A percentile compares a stretch with the other conserved stretches of the same genome.
phyloP scores from a whole-genome alignment of 1,284 basidiomycete genomes.

The Farysia itapuensis region DNA sequence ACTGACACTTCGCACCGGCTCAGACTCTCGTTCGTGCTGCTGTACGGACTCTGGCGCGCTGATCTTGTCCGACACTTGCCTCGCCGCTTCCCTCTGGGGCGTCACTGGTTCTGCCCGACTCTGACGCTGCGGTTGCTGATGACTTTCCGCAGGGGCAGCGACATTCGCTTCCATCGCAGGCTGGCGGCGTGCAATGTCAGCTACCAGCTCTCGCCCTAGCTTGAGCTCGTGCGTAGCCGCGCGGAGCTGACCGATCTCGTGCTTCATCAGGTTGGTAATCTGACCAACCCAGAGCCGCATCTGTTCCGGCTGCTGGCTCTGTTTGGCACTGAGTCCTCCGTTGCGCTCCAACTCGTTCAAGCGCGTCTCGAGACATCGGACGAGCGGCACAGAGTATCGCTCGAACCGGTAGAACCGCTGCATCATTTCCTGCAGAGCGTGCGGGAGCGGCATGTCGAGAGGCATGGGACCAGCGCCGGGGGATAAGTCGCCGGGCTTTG shows the following conservation, averaged over 20 bases:
- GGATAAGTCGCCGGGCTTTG: conserved; percentile 5
- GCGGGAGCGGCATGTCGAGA: conserved; percentile 31
- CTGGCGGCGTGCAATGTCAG: conserved; percentile 17
- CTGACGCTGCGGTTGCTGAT: neutral
- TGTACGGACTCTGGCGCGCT: conserved; percentile 1
- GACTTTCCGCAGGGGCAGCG: too few species aligned
- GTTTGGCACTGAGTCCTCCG: conserved; percentile 33
- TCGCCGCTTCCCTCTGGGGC: too few species aligned
- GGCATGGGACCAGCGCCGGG: conserved; percentile 46
- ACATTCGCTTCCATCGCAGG: conserved; percentile 14
- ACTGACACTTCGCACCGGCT: conserved; percentile 18
- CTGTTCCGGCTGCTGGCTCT: conserved; percentile 29
- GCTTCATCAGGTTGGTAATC: conserved; percentile 56
- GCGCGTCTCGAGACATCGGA: conserved; percentile 53
- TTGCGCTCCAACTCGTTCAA: conserved; percentile 56
- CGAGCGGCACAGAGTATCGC: conserved; percentile 54
- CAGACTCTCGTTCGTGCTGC: conserved; percentile 16
- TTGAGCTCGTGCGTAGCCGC: conserved; percentile 45
- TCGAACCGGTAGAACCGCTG: conserved; percentile 58
- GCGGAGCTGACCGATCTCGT: conserved; percentile 55
- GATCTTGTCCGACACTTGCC: neutral
- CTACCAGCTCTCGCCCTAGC: conserved; percentile 41
- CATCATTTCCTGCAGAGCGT: conserved; percentile 58
- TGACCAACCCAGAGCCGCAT: conserved; percentile 55
- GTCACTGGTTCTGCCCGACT: neutral